These are phyloP conservation scores for Parasitella parasitica DNA, from an alignment of 371 early-diverging fungal species.

Conservation along the genomic window DNA sequence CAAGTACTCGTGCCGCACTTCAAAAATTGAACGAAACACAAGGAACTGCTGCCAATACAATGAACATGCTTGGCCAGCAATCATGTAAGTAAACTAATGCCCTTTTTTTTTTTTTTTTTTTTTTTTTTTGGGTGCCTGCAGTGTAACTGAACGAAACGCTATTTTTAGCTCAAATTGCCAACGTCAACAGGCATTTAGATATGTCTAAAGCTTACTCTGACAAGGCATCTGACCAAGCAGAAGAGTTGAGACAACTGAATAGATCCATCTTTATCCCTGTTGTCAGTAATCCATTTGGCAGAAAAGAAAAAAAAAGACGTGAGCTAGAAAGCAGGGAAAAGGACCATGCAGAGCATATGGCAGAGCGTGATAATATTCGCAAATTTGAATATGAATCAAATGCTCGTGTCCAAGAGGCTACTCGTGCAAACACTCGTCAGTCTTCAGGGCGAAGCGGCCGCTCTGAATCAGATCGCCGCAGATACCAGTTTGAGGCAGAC, in stretches of 20 bases:
- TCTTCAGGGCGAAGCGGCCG: slow-evolving; percentile 50
- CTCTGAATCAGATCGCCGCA: slow-evolving; percentile 57
- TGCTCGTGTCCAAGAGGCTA: slow-evolving; percentile 56
- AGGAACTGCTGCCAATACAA: slow-evolving; percentile 60
- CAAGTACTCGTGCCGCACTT: slow-evolving; percentile 72
- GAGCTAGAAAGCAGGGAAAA: slow-evolving; percentile 53
- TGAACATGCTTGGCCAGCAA: slow-evolving; percentile 66
- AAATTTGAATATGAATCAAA: slow-evolving; percentile 46
- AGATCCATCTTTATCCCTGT: slow-evolving; percentile 76
- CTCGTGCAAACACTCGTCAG: slow-evolving; percentile 43
- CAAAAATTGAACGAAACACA: slow-evolving; percentile 67
- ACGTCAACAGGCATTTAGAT: slow-evolving; percentile 73
- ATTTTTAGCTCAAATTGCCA: slow-evolving; percentile 51
- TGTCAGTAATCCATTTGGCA: slow-evolving; percentile 64
- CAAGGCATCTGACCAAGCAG: slow-evolving; percentile 68
- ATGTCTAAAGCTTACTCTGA: slow-evolving; percentile 72
- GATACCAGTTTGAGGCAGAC: slow-evolving; percentile 67
- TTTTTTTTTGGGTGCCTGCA: too few species aligned
- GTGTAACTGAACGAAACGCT: slow-evolving; percentile 6
- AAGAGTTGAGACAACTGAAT: slow-evolving; percentile 77
- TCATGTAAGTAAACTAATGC: slow-evolving; percentile 47
- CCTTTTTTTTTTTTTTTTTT: too few species aligned
- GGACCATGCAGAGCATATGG: slow-evolving; percentile 50
- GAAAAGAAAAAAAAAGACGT: slow-evolving; percentile 57
- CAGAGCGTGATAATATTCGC: slow-evolving; percentile 41